Evolutionary conservation across 1,284 basidiomycete genomes (phyloP).

Genomic region (Leccinum pachyderme): DNA sequence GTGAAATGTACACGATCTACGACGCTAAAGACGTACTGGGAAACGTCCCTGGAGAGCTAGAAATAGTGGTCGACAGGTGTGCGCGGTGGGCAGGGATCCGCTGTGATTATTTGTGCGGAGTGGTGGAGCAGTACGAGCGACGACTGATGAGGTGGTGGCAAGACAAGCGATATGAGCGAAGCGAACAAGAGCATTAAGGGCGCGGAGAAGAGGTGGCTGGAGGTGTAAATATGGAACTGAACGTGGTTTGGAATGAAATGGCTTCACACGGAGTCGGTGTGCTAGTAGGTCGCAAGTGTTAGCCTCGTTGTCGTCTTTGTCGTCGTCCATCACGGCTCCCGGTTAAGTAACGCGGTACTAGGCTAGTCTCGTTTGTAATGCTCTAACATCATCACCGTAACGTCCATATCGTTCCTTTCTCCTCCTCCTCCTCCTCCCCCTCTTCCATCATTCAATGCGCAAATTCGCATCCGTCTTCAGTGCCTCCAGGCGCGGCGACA

Average conservation of each 20-base stretch:
- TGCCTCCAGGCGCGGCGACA: conserved; percentile 48
- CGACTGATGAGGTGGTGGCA: conserved; percentile 53
- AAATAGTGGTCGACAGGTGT: conserved; percentile 46
- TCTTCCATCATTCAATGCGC: conserved; percentile 40
- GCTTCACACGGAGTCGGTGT: conserved; percentile 13
- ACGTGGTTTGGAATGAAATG: conserved; percentile 2
- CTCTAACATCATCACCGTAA: conserved; percentile 13
- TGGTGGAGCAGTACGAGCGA: conserved; percentile 61
- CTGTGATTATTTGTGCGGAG: conserved; percentile 45
- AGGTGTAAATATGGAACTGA: background rate
- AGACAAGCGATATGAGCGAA: conserved; percentile 15
- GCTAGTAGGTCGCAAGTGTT: background rate
- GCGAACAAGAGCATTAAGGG: conserved; percentile 13
- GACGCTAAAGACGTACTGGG: conserved; percentile 59
- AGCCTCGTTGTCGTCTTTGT: conserved; percentile 5
- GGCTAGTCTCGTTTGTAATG: conserved; percentile 37
- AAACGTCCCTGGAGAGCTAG: conserved; percentile 48
- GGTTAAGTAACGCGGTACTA: conserved; percentile 28
- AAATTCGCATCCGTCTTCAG: conserved; percentile 54
- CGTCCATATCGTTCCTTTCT: conserved; percentile 18
- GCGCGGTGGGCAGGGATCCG: conserved; percentile 53
- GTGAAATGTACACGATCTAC: conserved; percentile 59
- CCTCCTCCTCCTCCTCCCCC: conserved; percentile 18
- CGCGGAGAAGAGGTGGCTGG: background rate
- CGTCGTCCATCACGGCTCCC: conserved; percentile 5